Conservation (phyloP, 2,329 filamentous ascomycete species). For the Tolypocladium sp. region DNA sequence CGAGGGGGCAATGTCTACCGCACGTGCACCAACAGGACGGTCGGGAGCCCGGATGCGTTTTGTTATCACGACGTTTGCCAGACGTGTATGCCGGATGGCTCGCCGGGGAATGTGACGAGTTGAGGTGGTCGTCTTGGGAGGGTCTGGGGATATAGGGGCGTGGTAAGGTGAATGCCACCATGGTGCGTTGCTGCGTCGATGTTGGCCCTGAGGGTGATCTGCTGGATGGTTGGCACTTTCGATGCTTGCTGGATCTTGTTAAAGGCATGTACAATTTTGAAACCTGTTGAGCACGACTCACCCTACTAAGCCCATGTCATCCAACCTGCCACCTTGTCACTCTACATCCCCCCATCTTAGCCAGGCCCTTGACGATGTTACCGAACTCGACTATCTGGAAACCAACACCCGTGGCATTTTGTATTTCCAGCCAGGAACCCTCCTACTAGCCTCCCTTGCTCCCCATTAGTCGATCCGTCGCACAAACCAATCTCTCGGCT, state of each 20-base stretch:
- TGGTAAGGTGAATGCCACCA: neutral
- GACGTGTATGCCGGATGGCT: slow-evolving; percentile 27
- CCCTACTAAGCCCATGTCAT: neutral
- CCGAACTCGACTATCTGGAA: neutral
- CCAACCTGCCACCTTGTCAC: neutral
- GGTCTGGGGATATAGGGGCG: neutral
- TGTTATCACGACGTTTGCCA: slow-evolving; percentile 44
- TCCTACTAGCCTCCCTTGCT: neutral
- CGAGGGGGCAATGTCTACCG: slow-evolving; percentile 34
- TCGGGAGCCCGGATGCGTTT: slow-evolving; percentile 36
- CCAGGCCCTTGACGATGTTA: neutral
- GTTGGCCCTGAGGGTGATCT: too few relatives aligned
- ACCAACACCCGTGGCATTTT: neutral
- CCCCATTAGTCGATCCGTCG: neutral
- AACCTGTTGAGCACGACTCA: neutral
- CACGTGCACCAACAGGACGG: slow-evolving; percentile 36
- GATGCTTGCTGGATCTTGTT: neutral
- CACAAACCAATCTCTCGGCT: neutral
- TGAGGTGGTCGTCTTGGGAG: neutral
- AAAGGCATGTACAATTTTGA: neutral
- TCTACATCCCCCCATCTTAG: neutral
- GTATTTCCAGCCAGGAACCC: neutral
- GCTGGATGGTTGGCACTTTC: too few relatives aligned
- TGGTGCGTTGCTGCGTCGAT: neutral
- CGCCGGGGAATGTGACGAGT: neutral